A percentile compares a stretch with the other conserved stretches of the same genome.
phyloP scores from a whole-genome alignment of 1,284 basidiomycete species.

The Xerocomus amazonicus region DNA sequence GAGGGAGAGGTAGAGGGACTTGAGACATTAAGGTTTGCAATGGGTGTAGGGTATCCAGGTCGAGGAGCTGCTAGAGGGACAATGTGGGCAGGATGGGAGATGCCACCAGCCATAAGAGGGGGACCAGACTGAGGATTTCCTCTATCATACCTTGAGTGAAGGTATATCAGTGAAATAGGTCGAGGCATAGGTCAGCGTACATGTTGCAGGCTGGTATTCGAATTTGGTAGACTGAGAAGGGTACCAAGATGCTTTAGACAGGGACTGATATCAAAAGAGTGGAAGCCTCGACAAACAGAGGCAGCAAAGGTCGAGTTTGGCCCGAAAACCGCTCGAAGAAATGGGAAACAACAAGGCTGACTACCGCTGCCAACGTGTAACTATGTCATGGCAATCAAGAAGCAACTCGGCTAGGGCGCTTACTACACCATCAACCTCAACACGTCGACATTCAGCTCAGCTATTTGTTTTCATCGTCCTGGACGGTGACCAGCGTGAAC shows the following conservation, averaged over 20 bases:
- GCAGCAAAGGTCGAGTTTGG: constrained; percentile 20
- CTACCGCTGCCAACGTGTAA: constrained; percentile 21
- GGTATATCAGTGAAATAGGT: constrained; percentile 6
- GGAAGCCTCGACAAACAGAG: constrained; percentile 32
- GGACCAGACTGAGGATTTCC: constrained; percentile 54
- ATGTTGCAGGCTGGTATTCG: constrained; percentile 57
- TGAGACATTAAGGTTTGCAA: constrained; percentile 58
- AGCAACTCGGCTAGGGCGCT: constrained; percentile 19
- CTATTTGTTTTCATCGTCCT: no score
- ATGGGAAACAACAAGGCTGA: constrained; percentile 7
- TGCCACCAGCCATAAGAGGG: constrained; percentile 46
- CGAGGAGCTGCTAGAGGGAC: constrained; percentile 62
- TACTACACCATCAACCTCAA: constrained; percentile 1
- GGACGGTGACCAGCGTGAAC: not conserved
- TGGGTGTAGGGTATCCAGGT: constrained; percentile 68
- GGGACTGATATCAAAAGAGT: constrained; percentile 37
- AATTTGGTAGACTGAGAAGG: constrained; percentile 34
- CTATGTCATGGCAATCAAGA: constrained; percentile 14
- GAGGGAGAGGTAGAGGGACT: constrained; percentile 42
- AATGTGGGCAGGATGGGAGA: constrained; percentile 30
- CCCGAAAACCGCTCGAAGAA: constrained; percentile 11
- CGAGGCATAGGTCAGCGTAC: constrained; percentile 40
- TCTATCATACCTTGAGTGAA: constrained; percentile 54
- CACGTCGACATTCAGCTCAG: not conserved
- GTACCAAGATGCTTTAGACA: constrained; percentile 54